These are phyloP conservation scores for Candida anglica DNA, from an alignment of 805 yeast genomes.

Conservation along the genomic window DNA sequence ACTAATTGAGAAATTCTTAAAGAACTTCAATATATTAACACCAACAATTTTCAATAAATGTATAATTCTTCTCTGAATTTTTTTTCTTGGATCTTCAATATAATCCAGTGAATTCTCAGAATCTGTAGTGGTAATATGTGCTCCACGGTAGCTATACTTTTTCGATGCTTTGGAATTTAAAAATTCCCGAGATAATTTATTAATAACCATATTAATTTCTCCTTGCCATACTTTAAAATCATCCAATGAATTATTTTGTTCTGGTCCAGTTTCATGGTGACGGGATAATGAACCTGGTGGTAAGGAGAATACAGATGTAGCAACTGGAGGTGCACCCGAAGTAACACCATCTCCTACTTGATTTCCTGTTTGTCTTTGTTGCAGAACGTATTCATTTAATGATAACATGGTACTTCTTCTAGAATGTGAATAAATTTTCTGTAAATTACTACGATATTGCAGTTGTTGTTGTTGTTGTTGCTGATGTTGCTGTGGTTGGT, in stretches of 20 bases:
- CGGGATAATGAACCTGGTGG: slow-evolving; percentile 4
- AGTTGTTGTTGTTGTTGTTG: slow-evolving; percentile 15
- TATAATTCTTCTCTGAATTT: slow-evolving; percentile 18
- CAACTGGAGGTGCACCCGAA: not conserved
- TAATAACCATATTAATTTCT: slow-evolving; percentile 46
- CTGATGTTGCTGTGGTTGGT: too few relatives aligned
- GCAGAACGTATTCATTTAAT: slow-evolving; percentile 32
- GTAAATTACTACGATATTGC: slow-evolving; percentile 32
- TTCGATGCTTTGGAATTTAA: slow-evolving; percentile 9
- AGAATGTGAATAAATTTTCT: slow-evolving; percentile 41
- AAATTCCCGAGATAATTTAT: slow-evolving; percentile 41
- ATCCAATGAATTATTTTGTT: slow-evolving; percentile 13
- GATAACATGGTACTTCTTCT: slow-evolving; percentile 34
- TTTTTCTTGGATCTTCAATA: slow-evolving; percentile 14
- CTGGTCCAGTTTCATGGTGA: not conserved
- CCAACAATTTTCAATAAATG: slow-evolving; percentile 25
- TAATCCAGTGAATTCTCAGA: slow-evolving; percentile 12
- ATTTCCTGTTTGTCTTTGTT: slow-evolving; percentile 20
- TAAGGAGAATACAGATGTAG: slow-evolving; percentile 14
- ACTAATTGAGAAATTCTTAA: slow-evolving; percentile 33
- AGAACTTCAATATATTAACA: slow-evolving; percentile 18
- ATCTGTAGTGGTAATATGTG: slow-evolving; percentile 4
- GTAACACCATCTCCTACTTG: not conserved
- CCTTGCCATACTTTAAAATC: slow-evolving; percentile 53
- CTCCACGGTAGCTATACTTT: not conserved